A percentile compares a stretch with the other conserved stretches of the same genome.
Evolutionary conservation across 228 moss, liverwort and hornwort species (phyloP).

Genomic region (Sphagnum fallax): DNA sequence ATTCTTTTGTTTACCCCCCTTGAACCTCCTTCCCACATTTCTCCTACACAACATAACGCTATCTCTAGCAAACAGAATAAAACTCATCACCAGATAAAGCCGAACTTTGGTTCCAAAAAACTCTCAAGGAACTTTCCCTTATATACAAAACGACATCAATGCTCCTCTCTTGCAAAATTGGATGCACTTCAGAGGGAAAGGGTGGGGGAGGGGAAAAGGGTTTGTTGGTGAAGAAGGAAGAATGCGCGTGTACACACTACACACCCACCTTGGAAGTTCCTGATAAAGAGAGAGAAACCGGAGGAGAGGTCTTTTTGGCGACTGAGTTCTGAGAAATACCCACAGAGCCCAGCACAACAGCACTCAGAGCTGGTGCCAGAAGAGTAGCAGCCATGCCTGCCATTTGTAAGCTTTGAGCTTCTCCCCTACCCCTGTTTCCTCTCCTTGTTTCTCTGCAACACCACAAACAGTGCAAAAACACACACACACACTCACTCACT

Average conservation of each 20-base stretch:
- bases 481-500: too few species aligned
- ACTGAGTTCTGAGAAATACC: not conserved
- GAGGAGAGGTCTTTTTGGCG: not conserved
- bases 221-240: too few species aligned
- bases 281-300: not conserved
- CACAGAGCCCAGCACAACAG: not conserved
- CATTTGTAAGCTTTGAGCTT: not conserved
- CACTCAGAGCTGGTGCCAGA: not conserved
- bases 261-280: slow-evolving; percentile 4
- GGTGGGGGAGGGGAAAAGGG: not conserved
- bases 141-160: too few species aligned
- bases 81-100: not conserved
- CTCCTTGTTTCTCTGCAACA: too few species aligned
- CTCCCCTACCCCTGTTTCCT: not conserved
- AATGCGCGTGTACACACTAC: not conserved
- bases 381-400: slow-evolving; percentile 1
- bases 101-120: not conserved
- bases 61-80: not conserved
- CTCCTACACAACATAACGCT: not conserved
- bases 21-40: too few species aligned
- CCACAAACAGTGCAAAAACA: too few species aligned
- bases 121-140: too few species aligned
- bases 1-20: too few species aligned
- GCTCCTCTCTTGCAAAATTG: not conserved
- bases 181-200: not conserved